These are phyloP conservation scores for Hypsizygus marmoreus DNA, from an alignment of 768 basidiomycete species.

Conservation along the genomic window DNA sequence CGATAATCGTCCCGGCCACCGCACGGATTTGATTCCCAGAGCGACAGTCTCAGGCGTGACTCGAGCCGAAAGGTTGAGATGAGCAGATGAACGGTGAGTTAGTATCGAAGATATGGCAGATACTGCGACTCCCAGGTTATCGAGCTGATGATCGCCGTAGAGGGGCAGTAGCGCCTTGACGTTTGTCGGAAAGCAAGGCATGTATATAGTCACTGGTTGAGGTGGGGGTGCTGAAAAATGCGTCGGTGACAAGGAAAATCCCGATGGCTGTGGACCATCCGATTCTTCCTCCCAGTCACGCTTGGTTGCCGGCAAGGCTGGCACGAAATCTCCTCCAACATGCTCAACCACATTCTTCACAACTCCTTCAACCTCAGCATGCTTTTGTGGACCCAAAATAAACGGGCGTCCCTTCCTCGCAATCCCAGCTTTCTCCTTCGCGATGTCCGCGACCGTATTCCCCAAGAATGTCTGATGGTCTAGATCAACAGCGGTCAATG, in stretches of 20 bases:
- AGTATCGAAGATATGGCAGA: conserved; percentile 61
- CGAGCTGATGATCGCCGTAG: conserved; percentile 80
- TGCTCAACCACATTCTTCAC: conserved; percentile 44
- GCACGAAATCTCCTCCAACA: conserved; percentile 44
- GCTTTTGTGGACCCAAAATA: conserved; percentile 64
- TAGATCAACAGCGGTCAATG: conserved; percentile 83
- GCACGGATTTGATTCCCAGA: conserved; percentile 56
- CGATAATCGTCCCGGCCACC: conserved; percentile 86
- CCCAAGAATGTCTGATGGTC: conserved; percentile 95
- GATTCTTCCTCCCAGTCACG: conserved; percentile 34
- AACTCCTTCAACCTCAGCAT: conserved; percentile 47
- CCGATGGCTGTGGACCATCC: conserved; percentile 32
- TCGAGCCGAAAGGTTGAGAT: conserved; percentile 23
- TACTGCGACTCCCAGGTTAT: conserved; percentile 77
- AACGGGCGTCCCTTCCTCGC: conserved; percentile 62
- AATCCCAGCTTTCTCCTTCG: conserved; percentile 83
- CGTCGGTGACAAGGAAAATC: conserved; percentile 33
- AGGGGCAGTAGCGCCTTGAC: conserved; percentile 62
- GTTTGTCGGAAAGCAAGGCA: conserved; percentile 44
- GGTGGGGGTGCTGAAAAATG: conserved; percentile 36
- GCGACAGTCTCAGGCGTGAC: conserved; percentile 54
- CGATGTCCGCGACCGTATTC: conserved; percentile 68
- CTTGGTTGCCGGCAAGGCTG: conserved; percentile 35
- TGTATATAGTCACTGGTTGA: conserved; percentile 42
- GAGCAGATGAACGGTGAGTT: conserved; percentile 34